Evolutionary conservation across 1,284 basidiomycete species (phyloP).

Genomic region (Somion occarium): DNA sequence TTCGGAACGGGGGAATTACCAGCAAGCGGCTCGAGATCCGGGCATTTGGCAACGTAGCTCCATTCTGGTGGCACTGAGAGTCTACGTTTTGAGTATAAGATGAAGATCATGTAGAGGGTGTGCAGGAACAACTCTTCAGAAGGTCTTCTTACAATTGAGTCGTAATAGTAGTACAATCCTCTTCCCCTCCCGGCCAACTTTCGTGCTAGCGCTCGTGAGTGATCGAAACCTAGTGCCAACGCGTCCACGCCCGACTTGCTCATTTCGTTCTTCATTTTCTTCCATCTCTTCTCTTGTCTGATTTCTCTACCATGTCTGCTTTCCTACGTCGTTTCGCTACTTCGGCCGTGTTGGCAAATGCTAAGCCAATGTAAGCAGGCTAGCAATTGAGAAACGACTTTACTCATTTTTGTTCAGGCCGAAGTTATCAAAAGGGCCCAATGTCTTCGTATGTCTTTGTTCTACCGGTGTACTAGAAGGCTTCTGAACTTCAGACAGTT

Average conservation of each 20-base stretch:
- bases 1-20: constrained; percentile 3
- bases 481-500: constrained; percentile 47
- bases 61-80: not conserved
- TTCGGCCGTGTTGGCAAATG: constrained; percentile 25
- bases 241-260: not conserved
- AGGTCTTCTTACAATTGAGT: not conserved
- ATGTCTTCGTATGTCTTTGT: constrained; percentile 41
- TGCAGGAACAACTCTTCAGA: no score
- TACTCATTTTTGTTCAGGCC: not conserved
- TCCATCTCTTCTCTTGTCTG: constrained; percentile 1
- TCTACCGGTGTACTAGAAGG: not conserved
- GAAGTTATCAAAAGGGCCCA: constrained; percentile 32
- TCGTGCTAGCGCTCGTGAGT: constrained; percentile 1
- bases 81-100: not conserved
- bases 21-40: not conserved
- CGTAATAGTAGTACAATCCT: not conserved
- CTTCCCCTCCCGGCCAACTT: no score
- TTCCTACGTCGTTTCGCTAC: constrained; percentile 32
- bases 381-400: constrained; percentile 4
- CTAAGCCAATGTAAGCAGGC: constrained; percentile 23
- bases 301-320: constrained; percentile 26
- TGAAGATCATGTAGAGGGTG: no score
- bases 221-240: not conserved
- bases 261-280: constrained; percentile 3
- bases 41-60: not conserved